A percentile compares a stretch with the other conserved stretches of the same genome.
Conservation (phyloP, 2,329 filamentous ascomycete genomes). For the Saccharata proteae region DNA sequence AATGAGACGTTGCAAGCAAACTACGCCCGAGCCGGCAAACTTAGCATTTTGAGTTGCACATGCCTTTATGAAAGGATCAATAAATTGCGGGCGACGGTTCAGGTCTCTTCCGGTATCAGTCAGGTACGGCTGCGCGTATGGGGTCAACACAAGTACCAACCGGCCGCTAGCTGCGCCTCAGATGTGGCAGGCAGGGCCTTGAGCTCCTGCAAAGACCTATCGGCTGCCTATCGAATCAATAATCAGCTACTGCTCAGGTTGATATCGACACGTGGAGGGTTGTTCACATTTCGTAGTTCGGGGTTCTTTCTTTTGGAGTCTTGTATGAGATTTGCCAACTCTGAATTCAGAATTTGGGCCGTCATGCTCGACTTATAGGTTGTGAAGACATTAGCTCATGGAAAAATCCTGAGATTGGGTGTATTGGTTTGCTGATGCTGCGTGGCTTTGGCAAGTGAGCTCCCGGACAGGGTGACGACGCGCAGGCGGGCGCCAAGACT, state of each 20-base stretch:
- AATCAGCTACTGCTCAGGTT: slow-evolving; percentile 6
- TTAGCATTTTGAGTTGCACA: slow-evolving; percentile 84
- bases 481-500: no score
- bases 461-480: no score
- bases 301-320: slow-evolving; percentile 93
- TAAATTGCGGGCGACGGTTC: slow-evolving; percentile 67
- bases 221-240: slow-evolving; percentile 55
- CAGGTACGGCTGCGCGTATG: neutral
- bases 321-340: slow-evolving; percentile 82
- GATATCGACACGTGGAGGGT: neutral
- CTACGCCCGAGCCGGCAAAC: slow-evolving; percentile 75
- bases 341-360: slow-evolving; percentile 74
- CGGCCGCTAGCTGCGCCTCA: slow-evolving; percentile 62
- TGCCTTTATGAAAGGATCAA: slow-evolving; percentile 87
- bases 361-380: slow-evolving; percentile 54
- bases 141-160: slow-evolving; percentile 29
- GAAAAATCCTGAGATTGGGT: slow-evolving; percentile 2
- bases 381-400: slow-evolving; percentile 3
- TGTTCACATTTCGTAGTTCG: slow-evolving; percentile 62
- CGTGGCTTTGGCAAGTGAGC: no score
- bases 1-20: slow-evolving; percentile 80
- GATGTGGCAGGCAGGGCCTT: slow-evolving; percentile 62
- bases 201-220: slow-evolving; percentile 84
- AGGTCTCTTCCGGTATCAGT: slow-evolving; percentile 51
- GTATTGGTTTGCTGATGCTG: slow-evolving; percentile 6